phyloP scores from a whole-genome alignment of 106 monocot genomes.

The Narthecium ossifragum region DNA sequence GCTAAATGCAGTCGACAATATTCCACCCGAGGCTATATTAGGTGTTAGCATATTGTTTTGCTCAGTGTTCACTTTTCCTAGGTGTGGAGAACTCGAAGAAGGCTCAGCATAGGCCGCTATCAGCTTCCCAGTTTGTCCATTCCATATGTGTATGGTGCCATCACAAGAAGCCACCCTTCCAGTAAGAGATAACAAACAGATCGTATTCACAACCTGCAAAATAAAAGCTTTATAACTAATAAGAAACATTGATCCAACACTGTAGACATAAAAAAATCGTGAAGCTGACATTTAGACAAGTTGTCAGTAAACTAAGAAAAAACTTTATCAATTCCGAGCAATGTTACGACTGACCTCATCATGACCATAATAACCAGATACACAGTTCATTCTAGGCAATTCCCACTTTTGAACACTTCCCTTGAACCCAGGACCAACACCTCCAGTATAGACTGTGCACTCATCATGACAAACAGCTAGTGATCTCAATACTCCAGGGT shows the following conservation, averaged over 20 bases:
- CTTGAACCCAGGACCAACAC: conserved; percentile 95
- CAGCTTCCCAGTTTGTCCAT: conserved; percentile 79
- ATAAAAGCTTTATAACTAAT: background rate
- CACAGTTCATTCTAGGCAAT: conserved; percentile 66
- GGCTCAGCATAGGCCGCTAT: conserved; percentile 72
- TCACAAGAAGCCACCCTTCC: conserved; percentile 95
- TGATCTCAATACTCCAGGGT: conserved; percentile 79
- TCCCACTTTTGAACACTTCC: conserved; percentile 98
- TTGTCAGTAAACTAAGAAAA: background rate
- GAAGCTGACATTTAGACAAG: too few species aligned
- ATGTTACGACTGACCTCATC: conserved; percentile 60
- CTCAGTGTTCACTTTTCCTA: conserved; percentile 42
- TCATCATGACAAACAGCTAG: conserved; percentile 72
- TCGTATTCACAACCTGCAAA: conserved; percentile 79
- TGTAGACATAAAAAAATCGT: too few species aligned
- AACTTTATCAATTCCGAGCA: background rate
- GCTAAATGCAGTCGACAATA: conserved; percentile 82
- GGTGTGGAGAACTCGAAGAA: conserved; percentile 33
- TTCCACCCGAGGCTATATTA: conserved; percentile 58
- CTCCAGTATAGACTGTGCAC: conserved; percentile 71
- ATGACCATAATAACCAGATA: conserved; percentile 96
- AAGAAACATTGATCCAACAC: background rate
- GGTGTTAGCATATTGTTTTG: conserved; percentile 53
- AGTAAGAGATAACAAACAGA: conserved; percentile 49
- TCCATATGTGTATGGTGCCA: conserved; percentile 97